Percentiles rank a stretch among this genome's conserved stretches.
Evolutionary conservation across 2,329 filamentous ascomycete genomes (phyloP).

Genomic region (Colletotrichum scovillei): DNA sequence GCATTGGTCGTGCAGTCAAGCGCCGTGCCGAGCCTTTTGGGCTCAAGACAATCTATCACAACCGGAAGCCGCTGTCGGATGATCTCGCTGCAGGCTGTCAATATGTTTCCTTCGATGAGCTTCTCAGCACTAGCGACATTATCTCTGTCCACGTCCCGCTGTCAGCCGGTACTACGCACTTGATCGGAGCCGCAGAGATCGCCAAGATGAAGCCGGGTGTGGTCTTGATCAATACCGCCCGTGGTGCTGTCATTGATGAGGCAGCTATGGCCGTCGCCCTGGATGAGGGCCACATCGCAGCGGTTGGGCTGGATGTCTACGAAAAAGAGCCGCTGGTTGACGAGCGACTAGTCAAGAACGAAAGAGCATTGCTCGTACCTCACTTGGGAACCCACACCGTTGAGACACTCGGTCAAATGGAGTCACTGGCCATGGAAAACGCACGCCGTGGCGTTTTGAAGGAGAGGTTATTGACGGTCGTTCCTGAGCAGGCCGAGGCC

Average conservation of each 20-base stretch:
- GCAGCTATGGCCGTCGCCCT: conserved; percentile 63
- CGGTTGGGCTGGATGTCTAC: conserved; percentile 67
- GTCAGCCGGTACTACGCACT: conserved; percentile 60
- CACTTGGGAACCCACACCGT: conserved; percentile 76
- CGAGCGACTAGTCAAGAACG: conserved; percentile 67
- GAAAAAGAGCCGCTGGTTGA: conserved; percentile 71
- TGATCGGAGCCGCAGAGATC: conserved; percentile 62
- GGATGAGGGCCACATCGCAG: conserved; percentile 63
- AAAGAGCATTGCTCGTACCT: conserved; percentile 70
- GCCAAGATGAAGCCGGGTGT: conserved; percentile 66
- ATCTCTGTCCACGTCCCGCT: conserved; percentile 65
- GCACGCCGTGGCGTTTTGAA: conserved; percentile 37
- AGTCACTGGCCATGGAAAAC: conserved; percentile 44
- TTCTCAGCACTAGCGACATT: conserved; percentile 64
- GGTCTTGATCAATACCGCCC: conserved; percentile 67
- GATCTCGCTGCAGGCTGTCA: conserved; percentile 2
- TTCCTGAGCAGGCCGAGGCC: conserved; percentile 31
- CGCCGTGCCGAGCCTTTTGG: conserved; percentile 60
- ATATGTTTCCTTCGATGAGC: conserved; percentile 65
- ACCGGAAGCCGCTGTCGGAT: conserved; percentile 48
- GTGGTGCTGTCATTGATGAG: conserved; percentile 68
- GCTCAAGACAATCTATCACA: conserved; percentile 65
- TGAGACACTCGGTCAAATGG: conserved; percentile 55
- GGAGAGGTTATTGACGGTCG: conserved; percentile 35
- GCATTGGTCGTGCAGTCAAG: conserved; percentile 47